Percentiles rank a stretch among this genome's conserved stretches.
phyloP scores from a whole-genome alignment of 352 stramenopile genomes.

The Pythium rishiriense region DNA sequence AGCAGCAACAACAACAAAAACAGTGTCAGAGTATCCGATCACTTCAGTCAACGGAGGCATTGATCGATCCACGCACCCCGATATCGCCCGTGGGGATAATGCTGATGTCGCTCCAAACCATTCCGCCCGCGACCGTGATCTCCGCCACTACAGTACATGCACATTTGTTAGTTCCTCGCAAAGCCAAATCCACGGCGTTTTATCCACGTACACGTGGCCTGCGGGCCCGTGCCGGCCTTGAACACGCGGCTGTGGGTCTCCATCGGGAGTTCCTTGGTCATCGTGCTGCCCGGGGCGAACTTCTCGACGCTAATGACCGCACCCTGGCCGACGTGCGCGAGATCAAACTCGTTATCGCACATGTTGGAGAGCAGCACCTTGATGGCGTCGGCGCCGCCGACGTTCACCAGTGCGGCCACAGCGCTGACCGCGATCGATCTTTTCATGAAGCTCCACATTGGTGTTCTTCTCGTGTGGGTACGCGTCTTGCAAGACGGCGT shows the following conservation, averaged over 20 bases:
- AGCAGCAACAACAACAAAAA: too few relatives aligned
- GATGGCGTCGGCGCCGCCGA: constrained; percentile 4
- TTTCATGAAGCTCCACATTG: constrained; percentile 19
- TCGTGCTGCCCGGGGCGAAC: constrained; percentile 12
- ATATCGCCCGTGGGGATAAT: constrained; percentile 29
- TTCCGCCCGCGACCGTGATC: constrained; percentile 17
- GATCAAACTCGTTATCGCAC: constrained; percentile 24
- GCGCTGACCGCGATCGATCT: constrained; percentile 1
- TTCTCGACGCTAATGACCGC: constrained; percentile 19
- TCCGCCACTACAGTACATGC: constrained; percentile 22
- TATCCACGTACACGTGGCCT: constrained; percentile 32
- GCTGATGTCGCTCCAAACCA: constrained; percentile 29
- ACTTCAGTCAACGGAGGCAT: not conserved
- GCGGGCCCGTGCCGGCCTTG: constrained; percentile 23
- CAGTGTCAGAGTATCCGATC: too few relatives aligned
- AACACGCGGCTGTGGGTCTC: constrained; percentile 20
- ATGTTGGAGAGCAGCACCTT: constrained; percentile 28
- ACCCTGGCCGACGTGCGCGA: constrained; percentile 19
- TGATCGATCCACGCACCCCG: constrained; percentile 14
- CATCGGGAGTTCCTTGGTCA: constrained; percentile 22
- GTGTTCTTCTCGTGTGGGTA: constrained; percentile 11
- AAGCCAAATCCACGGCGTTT: too few relatives aligned
- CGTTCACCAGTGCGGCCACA: too few relatives aligned
- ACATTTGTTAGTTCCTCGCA: not conserved
- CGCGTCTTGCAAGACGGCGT: too few relatives aligned